phyloP scores from a whole-genome alignment of 1,139 yeast genomes.

The Kurtzmaniella quercitrusa region DNA sequence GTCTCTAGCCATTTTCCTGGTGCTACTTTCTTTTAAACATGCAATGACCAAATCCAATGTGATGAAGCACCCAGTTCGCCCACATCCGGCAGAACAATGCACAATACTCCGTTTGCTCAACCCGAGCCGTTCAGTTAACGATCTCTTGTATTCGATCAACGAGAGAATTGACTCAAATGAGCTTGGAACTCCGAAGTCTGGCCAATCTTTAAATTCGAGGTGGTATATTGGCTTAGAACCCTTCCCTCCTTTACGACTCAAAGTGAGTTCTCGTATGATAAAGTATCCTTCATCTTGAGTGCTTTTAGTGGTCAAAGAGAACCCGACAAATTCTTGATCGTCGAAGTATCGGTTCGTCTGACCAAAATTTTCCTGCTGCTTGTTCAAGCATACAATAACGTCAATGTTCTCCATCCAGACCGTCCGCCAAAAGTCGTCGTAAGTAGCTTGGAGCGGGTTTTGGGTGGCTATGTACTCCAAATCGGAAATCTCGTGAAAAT shows the following conservation, averaged over 20 bases:
- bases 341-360: conserved; percentile 18
- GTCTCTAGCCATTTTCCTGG: conserved; percentile 13
- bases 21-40: conserved; percentile 8
- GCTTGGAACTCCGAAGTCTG: conserved; percentile 72
- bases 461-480: conserved; percentile 40
- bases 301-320: conserved; percentile 6
- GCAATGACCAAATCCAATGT: conserved; percentile 39
- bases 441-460: conserved; percentile 37
- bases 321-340: conserved; percentile 13
- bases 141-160: conserved; percentile 48
- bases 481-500: conserved; percentile 17
- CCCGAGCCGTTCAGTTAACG: conserved; percentile 18
- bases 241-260: conserved; percentile 7
- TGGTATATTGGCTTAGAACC: conserved; percentile 42
- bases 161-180: conserved; percentile 48
- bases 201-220: conserved; percentile 72
- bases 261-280: conserved; percentile 19
- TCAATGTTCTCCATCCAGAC: conserved; percentile 54
- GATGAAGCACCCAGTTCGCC: conserved; percentile 76
- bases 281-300: conserved; percentile 10
- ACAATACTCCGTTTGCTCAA: conserved; percentile 27
- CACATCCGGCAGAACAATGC: conserved; percentile 86
- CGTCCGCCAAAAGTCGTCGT: conserved; percentile 41
- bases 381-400: conserved; percentile 67
- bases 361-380: conserved; percentile 17